Percentiles rank a stretch among this genome's conserved stretches.
These are phyloP conservation scores for Eutypella sp. DNA, from an alignment of 2,329 filamentous ascomycete genomes.

Conservation along the genomic window DNA sequence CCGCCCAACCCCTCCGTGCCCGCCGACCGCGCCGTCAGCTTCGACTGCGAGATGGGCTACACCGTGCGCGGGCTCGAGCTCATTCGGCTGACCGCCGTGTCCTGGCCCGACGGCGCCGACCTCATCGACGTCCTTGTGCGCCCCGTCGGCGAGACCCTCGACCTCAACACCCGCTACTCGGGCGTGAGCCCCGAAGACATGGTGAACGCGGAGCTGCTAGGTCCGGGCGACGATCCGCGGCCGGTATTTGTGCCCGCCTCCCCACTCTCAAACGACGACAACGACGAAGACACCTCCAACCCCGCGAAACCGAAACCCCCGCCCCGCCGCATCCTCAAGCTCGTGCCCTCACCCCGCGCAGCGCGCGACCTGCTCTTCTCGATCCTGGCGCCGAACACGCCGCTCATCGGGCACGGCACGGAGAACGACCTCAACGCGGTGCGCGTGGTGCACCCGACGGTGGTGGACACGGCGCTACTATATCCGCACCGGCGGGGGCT, in stretches of 20 bases:
- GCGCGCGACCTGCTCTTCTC: conserved; percentile 76
- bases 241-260: conserved; percentile 20
- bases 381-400: conserved; percentile 69
- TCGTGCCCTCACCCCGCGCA: conserved; percentile 68
- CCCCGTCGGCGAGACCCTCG: conserved; percentile 77
- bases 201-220: conserved; percentile 58
- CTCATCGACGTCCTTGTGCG: conserved; percentile 82
- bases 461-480: conserved; percentile 81
- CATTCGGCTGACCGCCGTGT: conserved; percentile 80
- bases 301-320: conserved; percentile 34
- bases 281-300: conserved; percentile 18
- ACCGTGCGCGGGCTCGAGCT: conserved; percentile 85
- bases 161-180: conserved; percentile 89
- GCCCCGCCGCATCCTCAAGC: no score
- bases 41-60: conserved; percentile 98
- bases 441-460: conserved; percentile 75
- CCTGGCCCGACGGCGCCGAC: conserved; percentile 73
- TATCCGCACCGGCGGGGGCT: conserved; percentile 75
- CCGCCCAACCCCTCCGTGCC: conserved; percentile 56
- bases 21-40: conserved; percentile 63
- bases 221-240: conserved; percentile 22
- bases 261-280: no score
- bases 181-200: conserved; percentile 79
- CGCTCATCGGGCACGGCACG: conserved; percentile 85
- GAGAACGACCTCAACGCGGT: conserved; percentile 91